Conservation (phyloP, 768 basidiomycete species). For the Calocera cornea region DNA sequence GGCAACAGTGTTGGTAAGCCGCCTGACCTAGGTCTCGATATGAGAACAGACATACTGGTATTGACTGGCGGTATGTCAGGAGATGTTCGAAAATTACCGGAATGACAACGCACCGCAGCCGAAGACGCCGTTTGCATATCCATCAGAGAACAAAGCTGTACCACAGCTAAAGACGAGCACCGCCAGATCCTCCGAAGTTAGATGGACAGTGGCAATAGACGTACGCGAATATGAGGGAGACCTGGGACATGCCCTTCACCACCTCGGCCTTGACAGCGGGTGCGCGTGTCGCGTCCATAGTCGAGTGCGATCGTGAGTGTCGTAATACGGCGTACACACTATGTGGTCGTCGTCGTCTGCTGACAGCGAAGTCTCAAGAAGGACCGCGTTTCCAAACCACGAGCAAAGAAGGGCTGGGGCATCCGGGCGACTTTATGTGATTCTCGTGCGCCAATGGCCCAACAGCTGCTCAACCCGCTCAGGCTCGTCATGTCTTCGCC, state of each 20-base stretch:
- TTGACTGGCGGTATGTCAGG: constrained; percentile 14
- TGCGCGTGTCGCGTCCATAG: background rate
- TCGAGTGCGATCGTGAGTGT: background rate
- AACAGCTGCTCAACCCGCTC: too few relatives aligned
- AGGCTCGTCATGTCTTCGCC: too few relatives aligned
- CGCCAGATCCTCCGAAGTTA: constrained; percentile 15
- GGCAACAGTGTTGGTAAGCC: background rate
- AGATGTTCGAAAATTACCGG: background rate
- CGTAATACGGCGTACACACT: too few relatives aligned
- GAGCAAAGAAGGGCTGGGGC: too few relatives aligned
- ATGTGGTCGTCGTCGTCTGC: too few relatives aligned
- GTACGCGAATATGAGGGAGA: constrained; percentile 78
- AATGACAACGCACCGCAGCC: constrained; percentile 3
- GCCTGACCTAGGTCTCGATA: background rate
- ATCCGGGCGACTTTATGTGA: too few relatives aligned
- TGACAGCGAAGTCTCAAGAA: too few relatives aligned
- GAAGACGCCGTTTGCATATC: constrained; percentile 56
- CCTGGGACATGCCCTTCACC: constrained; percentile 29
- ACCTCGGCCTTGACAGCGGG: background rate
- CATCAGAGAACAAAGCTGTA: constrained; percentile 79
- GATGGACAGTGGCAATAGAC: constrained; percentile 20
- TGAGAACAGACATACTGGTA: constrained; percentile 25
- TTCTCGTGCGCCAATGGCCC: too few relatives aligned
- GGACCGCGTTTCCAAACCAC: too few relatives aligned
- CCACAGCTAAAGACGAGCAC: constrained; percentile 38